Conservation (phyloP, 1,284 basidiomycete genomes). For the Malassezia restricta region DNA sequence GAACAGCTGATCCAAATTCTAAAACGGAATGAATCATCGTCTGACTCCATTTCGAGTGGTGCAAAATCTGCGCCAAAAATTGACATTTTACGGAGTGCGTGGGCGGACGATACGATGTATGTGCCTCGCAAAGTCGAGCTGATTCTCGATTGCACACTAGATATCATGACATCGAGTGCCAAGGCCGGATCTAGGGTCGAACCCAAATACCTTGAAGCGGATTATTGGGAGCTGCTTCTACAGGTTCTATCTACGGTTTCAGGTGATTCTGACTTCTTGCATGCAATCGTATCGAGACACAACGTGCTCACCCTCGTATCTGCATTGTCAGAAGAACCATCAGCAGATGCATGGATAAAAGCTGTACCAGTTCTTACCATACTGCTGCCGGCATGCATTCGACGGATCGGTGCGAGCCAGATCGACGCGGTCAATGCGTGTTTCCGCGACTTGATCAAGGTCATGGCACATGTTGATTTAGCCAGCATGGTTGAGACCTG, state of each 20-base stretch:
- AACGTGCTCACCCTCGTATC: neutral
- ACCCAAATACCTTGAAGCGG: neutral
- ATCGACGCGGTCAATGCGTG: conserved; percentile 25
- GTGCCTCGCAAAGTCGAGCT: conserved; percentile 28
- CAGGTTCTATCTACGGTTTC: conserved; percentile 1
- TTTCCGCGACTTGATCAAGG: conserved; percentile 22
- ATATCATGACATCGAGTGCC: conserved; percentile 18
- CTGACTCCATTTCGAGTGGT: neutral
- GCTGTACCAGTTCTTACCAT: neutral
- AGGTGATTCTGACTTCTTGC: neutral
- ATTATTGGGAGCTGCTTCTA: conserved; percentile 23
- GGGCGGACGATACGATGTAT: conserved; percentile 17
- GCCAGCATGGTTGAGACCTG: neutral
- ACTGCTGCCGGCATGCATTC: neutral
- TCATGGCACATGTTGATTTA: conserved; percentile 3
- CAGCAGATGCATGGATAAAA: neutral
- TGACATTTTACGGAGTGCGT: conserved; percentile 20
- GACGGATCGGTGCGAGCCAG: conserved; percentile 22
- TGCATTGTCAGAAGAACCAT: neutral
- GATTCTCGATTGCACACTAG: conserved; percentile 24
- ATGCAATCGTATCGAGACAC: conserved; percentile 3
- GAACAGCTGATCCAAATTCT: conserved; percentile 33
- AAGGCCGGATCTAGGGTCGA: conserved; percentile 11
- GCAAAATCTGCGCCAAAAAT: neutral
- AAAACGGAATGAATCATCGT: conserved; percentile 12